Conservation (phyloP, 768 basidiomycete species). For the Tricholoma bakamatsutake region DNA sequence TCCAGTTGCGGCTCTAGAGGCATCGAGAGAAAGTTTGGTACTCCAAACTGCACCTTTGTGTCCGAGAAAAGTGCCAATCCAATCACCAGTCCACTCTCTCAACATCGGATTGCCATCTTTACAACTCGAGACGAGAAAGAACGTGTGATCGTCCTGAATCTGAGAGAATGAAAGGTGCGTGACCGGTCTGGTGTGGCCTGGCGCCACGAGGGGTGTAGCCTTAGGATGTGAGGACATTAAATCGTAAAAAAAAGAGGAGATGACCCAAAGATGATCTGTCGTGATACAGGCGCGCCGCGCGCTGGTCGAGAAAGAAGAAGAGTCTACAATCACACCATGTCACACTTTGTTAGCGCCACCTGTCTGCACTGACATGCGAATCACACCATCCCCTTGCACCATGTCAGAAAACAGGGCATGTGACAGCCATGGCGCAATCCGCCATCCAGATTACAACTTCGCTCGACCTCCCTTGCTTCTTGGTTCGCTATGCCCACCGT, state of each 20-base stretch:
- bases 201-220: conserved; percentile 75
- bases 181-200: conserved; percentile 83
- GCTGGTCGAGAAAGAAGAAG: conserved; percentile 18
- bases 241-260: conserved; percentile 15
- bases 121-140: conserved; percentile 91
- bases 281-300: conserved; percentile 55
- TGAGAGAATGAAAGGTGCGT: conserved; percentile 92
- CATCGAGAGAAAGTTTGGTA: conserved; percentile 84
- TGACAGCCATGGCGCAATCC: conserved; percentile 1
- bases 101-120: conserved; percentile 99
- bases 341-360: no score
- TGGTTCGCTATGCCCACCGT: conserved; percentile 12
- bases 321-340: no score
- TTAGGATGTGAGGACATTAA: conserved; percentile 62
- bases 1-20: conserved; percentile 82
- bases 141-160: conserved; percentile 79
- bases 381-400: no score
- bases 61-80: conserved; percentile 91
- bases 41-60: conserved; percentile 98
- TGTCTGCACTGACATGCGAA: no score
- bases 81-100: conserved; percentile 96
- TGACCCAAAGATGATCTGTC: no score
- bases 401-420: not conserved
- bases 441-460: not conserved
- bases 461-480: no score